A percentile compares a stretch with the other conserved stretches of the same genome.
Conservation (phyloP, 331 rosid species). For the Rosa hybrid region DNA sequence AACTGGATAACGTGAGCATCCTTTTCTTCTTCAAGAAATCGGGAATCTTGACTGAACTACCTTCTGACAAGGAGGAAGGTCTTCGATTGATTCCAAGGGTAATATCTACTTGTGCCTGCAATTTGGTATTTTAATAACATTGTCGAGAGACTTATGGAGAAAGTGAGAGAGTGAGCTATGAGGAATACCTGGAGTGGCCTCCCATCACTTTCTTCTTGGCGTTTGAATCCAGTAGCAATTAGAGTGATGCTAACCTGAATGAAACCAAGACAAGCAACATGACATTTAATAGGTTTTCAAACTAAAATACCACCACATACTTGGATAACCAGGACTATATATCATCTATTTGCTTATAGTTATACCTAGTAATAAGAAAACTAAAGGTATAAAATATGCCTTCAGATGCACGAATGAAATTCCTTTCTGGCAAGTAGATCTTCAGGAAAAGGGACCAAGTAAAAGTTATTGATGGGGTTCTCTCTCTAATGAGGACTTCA, state of each 20-base stretch:
- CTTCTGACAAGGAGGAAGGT: slow-evolving; percentile 68
- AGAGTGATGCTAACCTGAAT: slow-evolving; percentile 90
- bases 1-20: slow-evolving; percentile 85
- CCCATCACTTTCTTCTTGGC: slow-evolving; percentile 91
- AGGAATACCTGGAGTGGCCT: slow-evolving; percentile 68
- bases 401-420: too few relatives aligned
- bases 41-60: slow-evolving; percentile 85
- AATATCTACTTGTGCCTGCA: slow-evolving; percentile 85
- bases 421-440: too few relatives aligned
- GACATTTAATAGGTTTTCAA: background rate
- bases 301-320: background rate
- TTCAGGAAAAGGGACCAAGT: too few relatives aligned
- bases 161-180: slow-evolving; percentile 7
- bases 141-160: background rate
- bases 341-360: background rate
- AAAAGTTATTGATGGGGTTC: too few relatives aligned
- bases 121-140: slow-evolving; percentile 20
- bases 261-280: slow-evolving; percentile 22
- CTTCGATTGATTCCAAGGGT: slow-evolving; percentile 57
- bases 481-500: too few relatives aligned
- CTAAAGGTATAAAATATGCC: background rate
- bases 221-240: slow-evolving; percentile 98
- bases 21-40: slow-evolving; percentile 94
- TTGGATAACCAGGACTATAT: background rate
- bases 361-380: background rate